Conservation (phyloP, 331 rosid genomes). For the Acacia pycnantha region DNA sequence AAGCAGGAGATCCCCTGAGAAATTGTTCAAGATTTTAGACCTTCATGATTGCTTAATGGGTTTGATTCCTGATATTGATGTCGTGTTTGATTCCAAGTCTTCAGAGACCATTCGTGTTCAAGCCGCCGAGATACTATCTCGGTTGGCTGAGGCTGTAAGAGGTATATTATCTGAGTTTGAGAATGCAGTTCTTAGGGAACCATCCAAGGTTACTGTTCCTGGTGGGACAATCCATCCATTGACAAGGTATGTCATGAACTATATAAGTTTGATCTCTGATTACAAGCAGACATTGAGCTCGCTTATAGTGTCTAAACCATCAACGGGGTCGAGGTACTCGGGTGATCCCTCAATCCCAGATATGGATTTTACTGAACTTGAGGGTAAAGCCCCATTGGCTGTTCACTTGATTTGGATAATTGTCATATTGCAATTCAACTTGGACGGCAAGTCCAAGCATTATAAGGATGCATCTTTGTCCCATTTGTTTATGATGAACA, state of each 20-base stretch:
- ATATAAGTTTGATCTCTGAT: conserved; percentile 87
- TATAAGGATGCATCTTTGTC: conserved; percentile 75
- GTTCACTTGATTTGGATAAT: conserved; percentile 96
- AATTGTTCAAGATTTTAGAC: conserved; percentile 87
- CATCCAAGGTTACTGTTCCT: conserved; percentile 84
- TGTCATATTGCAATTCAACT: conserved; percentile 83
- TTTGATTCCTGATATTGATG: conserved; percentile 85
- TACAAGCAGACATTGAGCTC: conserved; percentile 81
- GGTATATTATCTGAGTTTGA: conserved; percentile 94
- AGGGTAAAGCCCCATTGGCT: conserved; percentile 79
- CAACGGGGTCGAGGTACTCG: conserved; percentile 77
- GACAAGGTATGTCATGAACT: conserved; percentile 98
- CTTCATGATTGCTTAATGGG: conserved; percentile 85
- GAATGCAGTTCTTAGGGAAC: conserved; percentile 86
- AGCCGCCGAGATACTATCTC: conserved; percentile 86
- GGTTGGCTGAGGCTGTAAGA: conserved; percentile 95
- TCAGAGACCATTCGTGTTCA: conserved; percentile 85
- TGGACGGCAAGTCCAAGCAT: conserved; percentile 92
- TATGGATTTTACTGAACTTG: conserved; percentile 81
- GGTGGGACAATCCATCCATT: conserved; percentile 96
- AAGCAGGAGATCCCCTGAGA: conserved; percentile 90
- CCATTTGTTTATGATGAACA: conserved; percentile 93
- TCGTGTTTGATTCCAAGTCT: conserved; percentile 79
- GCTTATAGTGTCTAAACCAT: conserved; percentile 89
- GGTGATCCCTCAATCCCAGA: conserved; percentile 85